Conservation (phyloP, 106 monocot species). For the Dendrobium huoshanense region DNA sequence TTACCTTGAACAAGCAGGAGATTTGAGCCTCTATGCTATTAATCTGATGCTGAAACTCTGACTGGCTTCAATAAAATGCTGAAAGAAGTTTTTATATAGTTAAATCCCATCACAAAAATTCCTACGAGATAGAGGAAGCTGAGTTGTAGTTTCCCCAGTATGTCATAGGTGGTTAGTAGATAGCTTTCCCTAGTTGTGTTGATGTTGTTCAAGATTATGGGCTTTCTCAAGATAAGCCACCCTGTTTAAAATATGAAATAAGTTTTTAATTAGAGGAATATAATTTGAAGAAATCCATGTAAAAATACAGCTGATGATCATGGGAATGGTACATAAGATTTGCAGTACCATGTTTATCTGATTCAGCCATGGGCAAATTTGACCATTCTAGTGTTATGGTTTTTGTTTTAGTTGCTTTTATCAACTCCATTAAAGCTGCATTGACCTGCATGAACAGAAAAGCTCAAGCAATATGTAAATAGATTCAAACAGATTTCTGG, state of each 20-base stretch:
- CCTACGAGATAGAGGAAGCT: conserved; percentile 74
- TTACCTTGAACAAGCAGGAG: not conserved
- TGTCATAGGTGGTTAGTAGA: conserved; percentile 31
- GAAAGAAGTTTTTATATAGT: conserved; percentile 38
- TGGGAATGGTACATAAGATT: not conserved
- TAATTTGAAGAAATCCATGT: not conserved
- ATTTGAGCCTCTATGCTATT: not conserved
- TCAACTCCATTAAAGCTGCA: conserved; percentile 55
- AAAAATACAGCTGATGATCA: not conserved
- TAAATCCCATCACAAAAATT: conserved; percentile 60
- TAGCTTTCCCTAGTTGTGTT: conserved; percentile 15
- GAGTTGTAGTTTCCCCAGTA: conserved; percentile 63
- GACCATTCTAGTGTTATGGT: conserved; percentile 44
- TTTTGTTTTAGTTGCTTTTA: conserved; percentile 63
- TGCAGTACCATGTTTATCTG: conserved; percentile 32
- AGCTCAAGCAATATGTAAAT: not conserved
- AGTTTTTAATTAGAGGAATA: not conserved
- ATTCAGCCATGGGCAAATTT: conserved; percentile 25
- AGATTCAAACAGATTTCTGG: not conserved
- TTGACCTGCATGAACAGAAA: conserved; percentile 53
- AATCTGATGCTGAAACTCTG: conserved; percentile 28
- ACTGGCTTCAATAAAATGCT: conserved; percentile 38
- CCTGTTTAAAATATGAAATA: conserved; percentile 18
- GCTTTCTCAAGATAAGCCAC: conserved; percentile 12
- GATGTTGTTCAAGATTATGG: conserved; percentile 14